Percentiles rank a stretch among this genome's conserved stretches.
Evolutionary conservation across 1,284 basidiomycete genomes (phyloP).

Genomic region (Apiotrichum montevideense): DNA sequence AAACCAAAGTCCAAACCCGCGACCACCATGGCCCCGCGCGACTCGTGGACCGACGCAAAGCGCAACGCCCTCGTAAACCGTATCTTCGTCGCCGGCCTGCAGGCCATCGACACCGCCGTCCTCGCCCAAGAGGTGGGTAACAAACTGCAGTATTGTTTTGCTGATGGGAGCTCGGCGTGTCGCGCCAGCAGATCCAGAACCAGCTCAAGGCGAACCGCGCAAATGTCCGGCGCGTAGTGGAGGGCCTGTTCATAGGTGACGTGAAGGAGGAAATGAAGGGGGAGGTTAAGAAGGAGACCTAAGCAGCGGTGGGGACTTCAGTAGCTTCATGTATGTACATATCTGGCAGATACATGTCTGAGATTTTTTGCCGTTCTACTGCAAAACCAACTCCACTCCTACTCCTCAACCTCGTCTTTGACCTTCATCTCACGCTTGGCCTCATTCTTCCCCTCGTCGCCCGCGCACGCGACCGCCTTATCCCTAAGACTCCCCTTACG

Average conservation of each 20-base stretch:
- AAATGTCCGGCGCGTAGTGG: constrained; percentile 1
- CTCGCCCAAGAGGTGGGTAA: constrained; percentile 1
- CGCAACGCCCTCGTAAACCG: background rate
- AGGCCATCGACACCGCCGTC: background rate
- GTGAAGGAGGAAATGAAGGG: too few species aligned
- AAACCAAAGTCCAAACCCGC: background rate
- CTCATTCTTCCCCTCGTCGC: background rate
- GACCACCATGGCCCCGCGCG: background rate
- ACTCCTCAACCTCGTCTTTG: too few species aligned
- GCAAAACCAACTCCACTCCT: too few species aligned
- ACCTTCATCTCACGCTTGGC: background rate
- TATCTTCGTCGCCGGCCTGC: background rate
- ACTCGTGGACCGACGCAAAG: constrained; percentile 1
- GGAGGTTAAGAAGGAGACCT: too few species aligned
- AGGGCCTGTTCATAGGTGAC: background rate
- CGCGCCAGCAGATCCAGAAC: constrained; percentile 1
- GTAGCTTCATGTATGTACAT: too few species aligned
- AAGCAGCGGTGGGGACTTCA: too few species aligned
- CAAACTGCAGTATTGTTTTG: too few species aligned
- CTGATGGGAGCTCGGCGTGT: constrained; percentile 5
- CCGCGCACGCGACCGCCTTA: background rate
- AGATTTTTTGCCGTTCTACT: too few species aligned
- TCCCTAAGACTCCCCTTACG: background rate
- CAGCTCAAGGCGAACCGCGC: constrained; percentile 9
- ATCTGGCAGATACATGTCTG: too few species aligned